Conservation (phyloP, 179 eudicot genomes). For the Patellifolia procumbens region DNA sequence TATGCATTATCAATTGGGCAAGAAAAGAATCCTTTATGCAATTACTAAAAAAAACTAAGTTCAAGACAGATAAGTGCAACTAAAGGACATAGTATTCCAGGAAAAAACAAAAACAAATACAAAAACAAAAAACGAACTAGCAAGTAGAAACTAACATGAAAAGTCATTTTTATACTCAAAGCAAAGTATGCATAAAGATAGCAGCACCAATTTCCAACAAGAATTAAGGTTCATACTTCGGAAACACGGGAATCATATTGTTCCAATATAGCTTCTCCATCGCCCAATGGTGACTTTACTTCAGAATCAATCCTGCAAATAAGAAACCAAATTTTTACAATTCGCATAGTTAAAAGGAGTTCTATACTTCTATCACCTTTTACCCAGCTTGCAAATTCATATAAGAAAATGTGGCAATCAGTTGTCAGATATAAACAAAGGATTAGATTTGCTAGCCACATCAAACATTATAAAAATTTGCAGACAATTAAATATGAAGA, state of each 20-base stretch:
- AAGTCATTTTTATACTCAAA: background rate
- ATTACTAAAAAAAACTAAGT: background rate
- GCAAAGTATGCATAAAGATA: background rate
- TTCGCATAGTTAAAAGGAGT: background rate
- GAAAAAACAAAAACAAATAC: background rate
- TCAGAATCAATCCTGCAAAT: slow-evolving; percentile 24
- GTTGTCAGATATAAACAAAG: background rate
- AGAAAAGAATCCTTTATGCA: background rate
- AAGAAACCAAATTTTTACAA: background rate
- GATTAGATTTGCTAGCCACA: background rate
- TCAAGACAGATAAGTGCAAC: background rate
- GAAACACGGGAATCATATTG: background rate
- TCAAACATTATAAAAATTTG: background rate
- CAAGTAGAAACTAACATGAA: background rate
- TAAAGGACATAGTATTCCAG: background rate
- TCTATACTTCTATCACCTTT: background rate
- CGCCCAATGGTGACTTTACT: slow-evolving; percentile 14
- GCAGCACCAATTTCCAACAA: background rate
- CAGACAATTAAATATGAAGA: background rate
- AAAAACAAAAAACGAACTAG: background rate
- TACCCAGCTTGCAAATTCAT: background rate
- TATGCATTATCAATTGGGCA: background rate
- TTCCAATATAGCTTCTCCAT: slow-evolving; percentile 25
- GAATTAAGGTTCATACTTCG: slow-evolving; percentile 20
- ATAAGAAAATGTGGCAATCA: background rate